Conservation (phyloP, 345 rosid genomes). For the Lumnitzera racemosa region DNA sequence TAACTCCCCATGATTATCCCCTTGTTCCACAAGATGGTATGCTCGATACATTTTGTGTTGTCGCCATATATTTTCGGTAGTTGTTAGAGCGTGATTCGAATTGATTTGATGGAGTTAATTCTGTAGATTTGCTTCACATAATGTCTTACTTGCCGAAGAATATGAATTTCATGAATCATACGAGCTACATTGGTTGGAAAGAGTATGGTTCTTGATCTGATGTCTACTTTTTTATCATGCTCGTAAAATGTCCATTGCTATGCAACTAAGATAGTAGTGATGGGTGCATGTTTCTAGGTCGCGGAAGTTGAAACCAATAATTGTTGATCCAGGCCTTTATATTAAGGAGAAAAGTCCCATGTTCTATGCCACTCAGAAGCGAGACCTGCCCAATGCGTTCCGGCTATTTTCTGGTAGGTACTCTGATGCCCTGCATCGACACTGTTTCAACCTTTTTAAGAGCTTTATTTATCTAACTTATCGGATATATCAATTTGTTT, state of each 20-base stretch:
- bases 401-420: conserved; percentile 64
- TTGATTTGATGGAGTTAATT: conserved; percentile 8
- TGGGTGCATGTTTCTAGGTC: conserved; percentile 41
- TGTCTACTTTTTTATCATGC: neutral
- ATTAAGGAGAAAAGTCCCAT: conserved; percentile 55
- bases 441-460: neutral
- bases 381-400: conserved; percentile 73
- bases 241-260: too few species aligned
- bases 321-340: conserved; percentile 96
- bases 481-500: too few species aligned
- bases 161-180: conserved; percentile 76
- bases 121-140: conserved; percentile 92
- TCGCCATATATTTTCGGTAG: neutral
- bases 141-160: conserved; percentile 76
- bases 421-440: neutral
- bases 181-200: conserved; percentile 90
- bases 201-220: conserved; percentile 46
- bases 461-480: neutral
- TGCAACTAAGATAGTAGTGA: neutral
- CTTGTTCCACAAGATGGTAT: conserved; percentile 92
- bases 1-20: conserved; percentile 74
- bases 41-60: neutral
- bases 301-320: conserved; percentile 69
- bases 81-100: conserved; percentile 2
- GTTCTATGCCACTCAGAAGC: conserved; percentile 77